Percentiles rank a stretch among this genome's conserved stretches.
Conservation (phyloP, 2,329 filamentous ascomycete species). For the Trichoderma sp. region DNA sequence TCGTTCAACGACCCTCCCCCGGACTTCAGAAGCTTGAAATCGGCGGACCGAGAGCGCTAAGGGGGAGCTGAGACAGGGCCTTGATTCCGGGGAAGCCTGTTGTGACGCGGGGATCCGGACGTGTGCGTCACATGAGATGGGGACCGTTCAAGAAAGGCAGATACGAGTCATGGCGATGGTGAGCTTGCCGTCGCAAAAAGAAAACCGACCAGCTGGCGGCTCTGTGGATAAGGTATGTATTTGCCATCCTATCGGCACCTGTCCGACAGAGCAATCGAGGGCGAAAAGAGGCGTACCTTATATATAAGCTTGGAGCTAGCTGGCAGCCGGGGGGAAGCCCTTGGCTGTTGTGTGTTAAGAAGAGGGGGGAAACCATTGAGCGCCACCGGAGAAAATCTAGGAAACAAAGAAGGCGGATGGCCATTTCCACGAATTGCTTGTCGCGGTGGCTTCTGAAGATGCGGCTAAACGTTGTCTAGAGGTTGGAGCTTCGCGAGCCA, state of each 20-base stretch:
- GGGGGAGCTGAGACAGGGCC: background rate
- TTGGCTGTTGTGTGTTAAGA: background rate
- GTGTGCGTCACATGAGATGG: background rate
- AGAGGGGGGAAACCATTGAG: background rate
- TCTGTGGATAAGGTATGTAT: background rate
- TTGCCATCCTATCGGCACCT: conserved; percentile 14
- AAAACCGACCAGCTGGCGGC: background rate
- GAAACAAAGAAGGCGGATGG: background rate
- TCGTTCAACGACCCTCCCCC: background rate
- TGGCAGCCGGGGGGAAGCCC: background rate
- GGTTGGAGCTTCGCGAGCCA: background rate
- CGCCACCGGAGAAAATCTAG: conserved; percentile 24
- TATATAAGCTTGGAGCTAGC: conserved; percentile 4
- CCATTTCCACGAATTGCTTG: conserved; percentile 17
- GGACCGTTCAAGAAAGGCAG: background rate
- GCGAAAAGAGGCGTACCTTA: background rate
- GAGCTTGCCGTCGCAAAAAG: background rate
- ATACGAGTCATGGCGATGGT: conserved; percentile 14
- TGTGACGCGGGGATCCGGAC: background rate
- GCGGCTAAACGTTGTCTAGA: conserved; percentile 14
- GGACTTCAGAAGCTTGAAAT: background rate
- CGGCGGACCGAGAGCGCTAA: background rate
- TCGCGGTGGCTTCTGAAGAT: background rate
- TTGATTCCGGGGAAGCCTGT: background rate
- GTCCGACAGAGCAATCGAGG: background rate